Evolutionary conservation across 441 rosid species (phyloP), one percentile per base, ranked within the genome.

Genomic region (Gossypium gossypioides): DNA sequence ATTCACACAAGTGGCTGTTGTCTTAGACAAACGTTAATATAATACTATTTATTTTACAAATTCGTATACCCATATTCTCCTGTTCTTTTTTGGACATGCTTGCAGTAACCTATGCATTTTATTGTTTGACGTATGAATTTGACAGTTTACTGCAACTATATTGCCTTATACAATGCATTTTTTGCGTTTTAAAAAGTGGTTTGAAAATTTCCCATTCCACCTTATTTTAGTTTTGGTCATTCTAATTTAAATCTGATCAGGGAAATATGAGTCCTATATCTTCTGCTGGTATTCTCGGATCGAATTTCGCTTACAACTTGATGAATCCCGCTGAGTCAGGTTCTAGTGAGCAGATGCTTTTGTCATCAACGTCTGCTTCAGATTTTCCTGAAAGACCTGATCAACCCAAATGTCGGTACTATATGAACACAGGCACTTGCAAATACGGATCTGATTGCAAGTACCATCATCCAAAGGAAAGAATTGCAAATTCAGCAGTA

Each of bases 371-470:
- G 51, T 12, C 75, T 29, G 69, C 71, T 75, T 52, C 50, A 51
- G 78, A 74, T 80, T 79, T 84, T 25, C 85, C 88, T 2, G 88
- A 86, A 80, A 85, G 81, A 82, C 87, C 88, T 68, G 91, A 85
- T 75, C 93, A 82, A 75, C 92, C 82, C 60, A 88, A 91, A 76
- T 91, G 96, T 79, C 80, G 91, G 15, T 79, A 85, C 77, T 91
- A 78, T 79, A 87, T 87, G 94, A 91, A 79, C 80, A 86, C 80
- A 0, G 96, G 96, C 29, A 81, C 86, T 21, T 88, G 94, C 88
- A 91, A 86, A 78, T 89, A 86, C 48, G 96, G 96, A 79, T 76
- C 84, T 46, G 88, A 87, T 56, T 88, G 94, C 90, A 88, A 87
- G 86, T 91, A 84, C 77, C 88, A 81, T 78, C 96, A 89, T 77